phyloP scores from a whole-genome alignment of 2,329 filamentous ascomycete species.

The Exophiala alcalophila region DNA sequence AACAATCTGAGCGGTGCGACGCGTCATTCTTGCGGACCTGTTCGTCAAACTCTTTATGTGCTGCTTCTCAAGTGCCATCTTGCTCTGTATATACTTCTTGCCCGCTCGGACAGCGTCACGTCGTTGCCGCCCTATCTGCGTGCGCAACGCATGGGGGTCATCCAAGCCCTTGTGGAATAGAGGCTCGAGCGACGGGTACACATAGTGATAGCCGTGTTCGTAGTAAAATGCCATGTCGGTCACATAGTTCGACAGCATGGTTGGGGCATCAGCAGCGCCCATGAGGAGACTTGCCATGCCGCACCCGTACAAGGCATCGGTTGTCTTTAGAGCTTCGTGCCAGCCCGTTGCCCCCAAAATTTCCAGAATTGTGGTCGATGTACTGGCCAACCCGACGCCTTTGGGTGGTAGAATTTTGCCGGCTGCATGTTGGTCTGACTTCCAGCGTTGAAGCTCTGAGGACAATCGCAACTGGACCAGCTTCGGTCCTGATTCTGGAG shows the following conservation, averaged over 20 bases:
- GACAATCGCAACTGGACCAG: too few relatives aligned
- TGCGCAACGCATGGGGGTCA: background rate
- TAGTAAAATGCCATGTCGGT: constrained; percentile 32
- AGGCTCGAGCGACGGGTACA: constrained; percentile 28
- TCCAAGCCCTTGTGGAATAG: background rate
- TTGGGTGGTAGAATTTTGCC: too few relatives aligned
- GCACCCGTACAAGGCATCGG: constrained; percentile 28
- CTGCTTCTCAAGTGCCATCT: constrained; percentile 29
- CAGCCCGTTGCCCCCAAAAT: too few relatives aligned
- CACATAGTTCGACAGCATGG: constrained; percentile 31
- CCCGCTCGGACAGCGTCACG: constrained; percentile 21
- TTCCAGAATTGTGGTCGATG: too few relatives aligned
- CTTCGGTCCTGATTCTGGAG: too few relatives aligned
- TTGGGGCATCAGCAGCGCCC: constrained; percentile 28
- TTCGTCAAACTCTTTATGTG: constrained; percentile 20
- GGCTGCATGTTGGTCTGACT: too few relatives aligned
- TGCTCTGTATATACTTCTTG: constrained; percentile 29
- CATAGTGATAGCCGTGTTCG: constrained; percentile 31
- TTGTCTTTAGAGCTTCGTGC: constrained; percentile 27
- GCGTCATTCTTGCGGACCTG: constrained; percentile 26
- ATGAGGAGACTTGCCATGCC: constrained; percentile 29
- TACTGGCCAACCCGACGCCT: too few relatives aligned
- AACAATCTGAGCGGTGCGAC: constrained; percentile 7
- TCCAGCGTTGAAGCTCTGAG: too few relatives aligned
- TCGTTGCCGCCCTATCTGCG: constrained; percentile 21